Base-by-base conservation (phyloP, 768 basidiomycete species). In the Xerocomus potaroensis region DNA sequence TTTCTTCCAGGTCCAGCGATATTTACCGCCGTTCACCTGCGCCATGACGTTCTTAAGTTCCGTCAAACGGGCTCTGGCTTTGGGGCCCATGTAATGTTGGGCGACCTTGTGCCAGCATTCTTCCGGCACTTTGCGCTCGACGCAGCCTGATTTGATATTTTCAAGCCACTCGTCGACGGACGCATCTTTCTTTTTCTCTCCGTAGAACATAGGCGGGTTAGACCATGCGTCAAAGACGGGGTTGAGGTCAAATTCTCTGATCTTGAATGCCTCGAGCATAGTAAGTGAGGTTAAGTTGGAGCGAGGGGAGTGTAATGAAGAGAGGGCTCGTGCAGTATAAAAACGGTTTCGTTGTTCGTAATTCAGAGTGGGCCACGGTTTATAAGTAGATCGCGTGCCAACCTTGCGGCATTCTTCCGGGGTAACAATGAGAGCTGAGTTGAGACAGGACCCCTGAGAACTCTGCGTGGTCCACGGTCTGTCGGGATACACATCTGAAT, bases 21-120 rank as follows among this genome's bases (percentile, higher is more conserved):
- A 89, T 55, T 79, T 82, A 12, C 84, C 84, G 10, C 84, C 87
- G 50, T 88, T 77, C 53, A 90, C 77, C 59, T 85, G 79, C 32
- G 75, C 70, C 70, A 90, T 77, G 48, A 90, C 84, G 35, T 75
- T 76, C 66, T 87, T 87, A 48, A 90, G 67, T 57, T 88, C 85
- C 26, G 76, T 69, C 49, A 90, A 68, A 47, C 81, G 77, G 30
- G 71, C 71, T 63, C 71, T 80, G n/a, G 87, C 85, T 55, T 80
- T 78, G 30, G 75, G 75, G 1, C 81, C 84, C 75, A 90, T 78
- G 62, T 78, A 87, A 57, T 83, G 81, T 60, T 87, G 84, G 18
- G 78, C 87, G 41, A 84, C 84, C 55, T 85, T 85, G 71, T 87
- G 80, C 87, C 87, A 89, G 65, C 77, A 88, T 54, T 88, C 85